phyloP scores from a whole-genome alignment of 2,329 filamentous ascomycete species.

The Colletotrichum zoysiae region DNA sequence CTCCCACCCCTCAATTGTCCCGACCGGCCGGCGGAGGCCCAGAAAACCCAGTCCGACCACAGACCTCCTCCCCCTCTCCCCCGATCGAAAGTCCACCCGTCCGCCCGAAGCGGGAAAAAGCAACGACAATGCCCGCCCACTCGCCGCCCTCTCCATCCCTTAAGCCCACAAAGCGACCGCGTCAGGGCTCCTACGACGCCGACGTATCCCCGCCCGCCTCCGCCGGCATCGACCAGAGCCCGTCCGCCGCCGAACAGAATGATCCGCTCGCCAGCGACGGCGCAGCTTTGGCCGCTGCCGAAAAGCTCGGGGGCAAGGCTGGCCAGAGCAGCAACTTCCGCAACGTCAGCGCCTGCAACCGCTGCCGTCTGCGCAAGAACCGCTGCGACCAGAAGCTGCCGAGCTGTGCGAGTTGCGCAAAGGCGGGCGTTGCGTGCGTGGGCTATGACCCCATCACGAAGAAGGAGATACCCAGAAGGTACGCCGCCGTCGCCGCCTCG shows the following conservation, averaged over 20 bases:
- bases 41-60: slow-evolving; percentile 4
- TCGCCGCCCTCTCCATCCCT: slow-evolving; percentile 63
- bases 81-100: background rate
- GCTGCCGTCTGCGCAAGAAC: slow-evolving; percentile 92
- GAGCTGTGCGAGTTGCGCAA: slow-evolving; percentile 91
- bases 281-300: slow-evolving; percentile 47
- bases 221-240: slow-evolving; percentile 54
- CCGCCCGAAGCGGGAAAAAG: background rate
- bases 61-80: background rate
- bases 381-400: slow-evolving; percentile 94
- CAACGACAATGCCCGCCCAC: slow-evolving; percentile 57
- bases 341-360: slow-evolving; percentile 94
- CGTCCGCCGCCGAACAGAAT: slow-evolving; percentile 47
- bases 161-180: slow-evolving; percentile 69
- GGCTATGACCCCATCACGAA: slow-evolving; percentile 98
- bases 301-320: slow-evolving; percentile 55
- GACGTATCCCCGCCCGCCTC: slow-evolving; percentile 56
- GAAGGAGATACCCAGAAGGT: slow-evolving; percentile 92
- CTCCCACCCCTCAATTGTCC: background rate
- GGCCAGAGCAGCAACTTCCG: slow-evolving; percentile 78
- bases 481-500: slow-evolving; percentile 52
- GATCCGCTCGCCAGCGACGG: slow-evolving; percentile 45
- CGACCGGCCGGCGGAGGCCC: slow-evolving; percentile 1
- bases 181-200: slow-evolving; percentile 63
- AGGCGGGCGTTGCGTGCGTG: slow-evolving; percentile 91